Base-by-base conservation (phyloP, 345 rosid genomes). In the Capsella bursapastoris region DNA sequence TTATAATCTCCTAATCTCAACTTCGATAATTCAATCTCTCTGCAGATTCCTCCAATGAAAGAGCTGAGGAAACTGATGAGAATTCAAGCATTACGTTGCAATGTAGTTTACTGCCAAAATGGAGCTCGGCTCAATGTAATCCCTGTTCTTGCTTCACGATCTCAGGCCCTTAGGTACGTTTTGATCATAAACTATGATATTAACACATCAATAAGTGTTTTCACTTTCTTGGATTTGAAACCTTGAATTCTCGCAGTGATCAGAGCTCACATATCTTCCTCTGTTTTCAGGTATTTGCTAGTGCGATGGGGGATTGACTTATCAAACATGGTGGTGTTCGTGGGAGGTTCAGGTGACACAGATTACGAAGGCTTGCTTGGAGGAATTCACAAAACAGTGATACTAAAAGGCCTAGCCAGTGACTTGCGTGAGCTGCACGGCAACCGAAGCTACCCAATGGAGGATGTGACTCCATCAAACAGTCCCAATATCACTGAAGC, bases 151-250 rank as follows among this genome's bases (percentile, higher is more conserved):
- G 95, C 97, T 63, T 91, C 97, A 56, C 85, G 92, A 38, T 82
- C 91, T 64, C 97, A 91, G 61, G 95, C 97, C 58, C 88, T 89
- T 47, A 87, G 95, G 97, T 89, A 84, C 13, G 57, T 68, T 31
- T 60, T 40, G 3, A 16, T 66, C 43, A 12, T 2, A 63, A 29
- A 32, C 55, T 7, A 16, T 28, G 8, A 8, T 16, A 43, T 43
- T 4, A 5, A 31, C 47, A 41, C 53, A 16, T 43, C 38, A 37
- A 14, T 44, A 37, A 37, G 8, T 53, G 63, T 28, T 49, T 56
- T 29, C 48, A 35, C 49, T 51, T 4, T 32, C 51, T 61, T 60
- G 9, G 40, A 10, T 31, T 56, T 56, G 77, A 22, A 47, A 47
- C 22, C 22, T 15, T 47, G 51, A 47, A 47, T 3, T 47, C 53